Percentiles rank a stretch among this genome's conserved stretches.
Evolutionary conservation across 1,139 yeast species (phyloP).

Genomic region (Yamadazyma mexicana): DNA sequence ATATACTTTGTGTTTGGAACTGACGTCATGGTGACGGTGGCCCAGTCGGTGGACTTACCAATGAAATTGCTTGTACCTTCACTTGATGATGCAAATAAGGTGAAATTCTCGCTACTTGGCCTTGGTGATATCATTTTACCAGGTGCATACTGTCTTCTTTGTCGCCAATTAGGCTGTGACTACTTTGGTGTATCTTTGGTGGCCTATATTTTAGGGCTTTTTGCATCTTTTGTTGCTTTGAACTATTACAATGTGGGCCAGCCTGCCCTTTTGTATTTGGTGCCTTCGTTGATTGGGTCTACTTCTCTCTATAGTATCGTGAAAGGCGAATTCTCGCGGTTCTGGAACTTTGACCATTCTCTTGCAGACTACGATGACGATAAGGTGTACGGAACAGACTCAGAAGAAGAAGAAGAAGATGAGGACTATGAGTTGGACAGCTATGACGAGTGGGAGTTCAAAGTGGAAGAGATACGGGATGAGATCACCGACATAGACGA

Average conservation of each 20-base stretch:
- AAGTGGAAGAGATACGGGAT: conserved; percentile 15
- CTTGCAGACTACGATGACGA: conserved; percentile 13
- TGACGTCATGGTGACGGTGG: conserved; percentile 63
- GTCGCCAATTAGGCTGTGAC: conserved; percentile 48
- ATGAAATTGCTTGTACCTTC: conserved; percentile 53
- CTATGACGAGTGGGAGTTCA: conserved; percentile 18
- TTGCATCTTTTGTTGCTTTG: conserved; percentile 41
- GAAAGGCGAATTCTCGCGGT: conserved; percentile 39
- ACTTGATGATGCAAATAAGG: background rate
- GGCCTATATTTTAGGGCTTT: conserved; percentile 48
- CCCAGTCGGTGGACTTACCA: conserved; percentile 56
- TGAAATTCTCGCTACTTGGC: conserved; percentile 39
- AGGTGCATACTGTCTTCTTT: conserved; percentile 49
- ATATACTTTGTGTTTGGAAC: conserved; percentile 67
- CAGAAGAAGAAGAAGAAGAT: conserved; percentile 16
- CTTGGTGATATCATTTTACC: conserved; percentile 65
- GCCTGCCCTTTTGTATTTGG: conserved; percentile 66
- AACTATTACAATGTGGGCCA: conserved; percentile 49
- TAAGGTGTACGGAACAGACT: conserved; percentile 14
- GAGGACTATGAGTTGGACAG: conserved; percentile 20
- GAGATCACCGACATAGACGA: conserved; percentile 18
- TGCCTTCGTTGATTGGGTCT: conserved; percentile 49
- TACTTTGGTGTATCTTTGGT: conserved; percentile 46
- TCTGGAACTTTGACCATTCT: conserved; percentile 30
- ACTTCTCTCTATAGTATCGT: conserved; percentile 27